phyloP scores from a whole-genome alignment of 306 rosid species.

The Comarum palustre region DNA sequence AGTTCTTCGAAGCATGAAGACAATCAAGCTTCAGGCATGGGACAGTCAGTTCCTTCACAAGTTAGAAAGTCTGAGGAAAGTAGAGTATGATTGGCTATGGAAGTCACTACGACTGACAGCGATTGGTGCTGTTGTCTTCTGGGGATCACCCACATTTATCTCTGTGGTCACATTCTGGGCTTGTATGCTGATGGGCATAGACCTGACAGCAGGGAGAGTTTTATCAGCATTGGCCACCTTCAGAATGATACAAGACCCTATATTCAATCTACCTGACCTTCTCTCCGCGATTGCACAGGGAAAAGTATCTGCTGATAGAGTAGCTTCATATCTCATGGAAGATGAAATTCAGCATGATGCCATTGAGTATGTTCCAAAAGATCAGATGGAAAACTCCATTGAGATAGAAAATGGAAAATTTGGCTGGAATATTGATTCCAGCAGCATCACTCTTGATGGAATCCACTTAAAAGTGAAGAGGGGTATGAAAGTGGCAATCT shows the following conservation, averaged over 20 bases:
- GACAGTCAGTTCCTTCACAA: conserved; percentile 62
- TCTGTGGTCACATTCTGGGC: conserved; percentile 75
- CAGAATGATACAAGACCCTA: conserved; percentile 87
- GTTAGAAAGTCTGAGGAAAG: conserved; percentile 54
- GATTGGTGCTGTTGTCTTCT: conserved; percentile 59
- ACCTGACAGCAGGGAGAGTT: conserved; percentile 82
- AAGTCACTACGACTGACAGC: conserved; percentile 61
- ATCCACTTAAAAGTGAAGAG: conserved; percentile 69
- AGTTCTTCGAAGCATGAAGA: conserved; percentile 70
- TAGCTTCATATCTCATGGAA: conserved; percentile 62
- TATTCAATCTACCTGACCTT: conserved; percentile 78
- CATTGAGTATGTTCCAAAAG: conserved; percentile 54
- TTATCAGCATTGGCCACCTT: conserved; percentile 88
- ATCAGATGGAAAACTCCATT: conserved; percentile 51
- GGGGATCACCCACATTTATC: conserved; percentile 90
- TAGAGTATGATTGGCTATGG: conserved; percentile 63
- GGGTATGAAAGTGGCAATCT: conserved; percentile 93
- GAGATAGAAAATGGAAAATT: conserved; percentile 71
- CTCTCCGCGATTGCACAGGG: conserved; percentile 86
- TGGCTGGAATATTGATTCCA: conserved; percentile 73
- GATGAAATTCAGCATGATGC: conserved; percentile 76
- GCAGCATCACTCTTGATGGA: conserved; percentile 53
- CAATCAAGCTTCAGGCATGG: conserved; percentile 96
- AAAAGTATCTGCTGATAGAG: conserved; percentile 80
- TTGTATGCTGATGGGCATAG: conserved; percentile 77